These are phyloP conservation scores for Backusella tarrabulga DNA, from an alignment of 192 early-diverging fungal genomes.

Conservation along the genomic window DNA sequence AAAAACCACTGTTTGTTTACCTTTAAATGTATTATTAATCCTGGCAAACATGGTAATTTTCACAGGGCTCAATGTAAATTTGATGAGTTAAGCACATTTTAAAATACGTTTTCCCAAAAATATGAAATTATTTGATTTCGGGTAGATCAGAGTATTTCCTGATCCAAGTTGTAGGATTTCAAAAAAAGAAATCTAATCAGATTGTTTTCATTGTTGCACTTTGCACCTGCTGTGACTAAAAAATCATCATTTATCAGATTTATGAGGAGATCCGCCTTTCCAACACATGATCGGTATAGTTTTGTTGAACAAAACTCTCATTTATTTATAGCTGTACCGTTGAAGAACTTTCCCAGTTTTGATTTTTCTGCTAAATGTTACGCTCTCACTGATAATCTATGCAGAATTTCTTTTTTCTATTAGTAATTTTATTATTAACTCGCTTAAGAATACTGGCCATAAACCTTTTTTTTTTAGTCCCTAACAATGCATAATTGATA, in stretches of 20 bases:
- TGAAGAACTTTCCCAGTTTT: neutral
- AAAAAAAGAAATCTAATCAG: neutral
- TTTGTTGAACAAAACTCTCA: neutral
- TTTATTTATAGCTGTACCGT: neutral
- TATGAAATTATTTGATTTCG: neutral
- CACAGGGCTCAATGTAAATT: neutral
- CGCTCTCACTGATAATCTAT: neutral
- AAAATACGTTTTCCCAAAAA: neutral
- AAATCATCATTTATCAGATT: conserved; percentile 1
- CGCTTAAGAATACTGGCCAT: neutral
- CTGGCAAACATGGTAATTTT: neutral
- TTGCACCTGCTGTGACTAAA: neutral
- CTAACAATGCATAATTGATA: neutral
- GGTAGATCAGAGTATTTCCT: neutral
- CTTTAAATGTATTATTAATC: neutral
- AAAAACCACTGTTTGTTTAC: neutral
- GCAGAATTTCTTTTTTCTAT: neutral
- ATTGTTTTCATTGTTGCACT: neutral
- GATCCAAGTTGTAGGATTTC: neutral
- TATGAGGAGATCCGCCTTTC: neutral
- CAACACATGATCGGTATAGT: neutral
- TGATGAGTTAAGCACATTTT: neutral
- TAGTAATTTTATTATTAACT: neutral
- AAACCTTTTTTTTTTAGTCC: neutral
- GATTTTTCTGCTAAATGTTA: neutral